Evolutionary conservation across 441 rosid species (phyloP), one percentile per base, ranked within the genome.

Genomic region (Pelargonium cotyledonis): DNA sequence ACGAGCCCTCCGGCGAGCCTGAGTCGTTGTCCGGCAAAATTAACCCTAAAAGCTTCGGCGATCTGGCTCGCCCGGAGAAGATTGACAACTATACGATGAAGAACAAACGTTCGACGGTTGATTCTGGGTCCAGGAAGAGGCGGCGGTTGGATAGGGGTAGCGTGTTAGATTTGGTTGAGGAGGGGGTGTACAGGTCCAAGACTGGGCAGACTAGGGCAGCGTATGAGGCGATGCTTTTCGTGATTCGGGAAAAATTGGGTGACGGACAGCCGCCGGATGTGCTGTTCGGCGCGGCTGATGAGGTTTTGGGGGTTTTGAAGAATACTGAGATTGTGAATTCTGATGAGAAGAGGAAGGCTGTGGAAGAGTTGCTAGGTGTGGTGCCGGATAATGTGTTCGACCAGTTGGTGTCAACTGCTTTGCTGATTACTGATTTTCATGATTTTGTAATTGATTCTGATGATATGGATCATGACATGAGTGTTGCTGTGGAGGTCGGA

Each of bases 351-450:
- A 49, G 57, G 57, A 49, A 49, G 57, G 58, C 58, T 51, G 58
- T 51, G 58, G 58, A 51, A 16, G 58, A 51, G 58, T 51, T 51
- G 58, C 19, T 51, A 5, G 58, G 58, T 51, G 58, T n/a, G 58
- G 58, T 51, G 58, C 18, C 58, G 5, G 58, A 51, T 51, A 51
- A n/a, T 51, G n/a, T 51, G 58, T 51, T 51, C 15, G 19, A 51
- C 15, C 58, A n/a, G 18, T 51, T 51, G 58, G 58, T 51, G 58
- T 51, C 58, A n/a, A 6, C 5, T 14, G 58, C 58, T 14, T 4
- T 19, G 58, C 58, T 51, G 58, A 51, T 51, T 51, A 51, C 58
- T 51, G 58, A 51, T 51, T 15, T 51, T 51, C 19, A n/a, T n/a
- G 58, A 51, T n/a, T 51, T 51, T 51, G 58, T 5, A 16, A 15